phyloP scores from a whole-genome alignment of 179 eudicot species.

The Beta lomatogona region DNA sequence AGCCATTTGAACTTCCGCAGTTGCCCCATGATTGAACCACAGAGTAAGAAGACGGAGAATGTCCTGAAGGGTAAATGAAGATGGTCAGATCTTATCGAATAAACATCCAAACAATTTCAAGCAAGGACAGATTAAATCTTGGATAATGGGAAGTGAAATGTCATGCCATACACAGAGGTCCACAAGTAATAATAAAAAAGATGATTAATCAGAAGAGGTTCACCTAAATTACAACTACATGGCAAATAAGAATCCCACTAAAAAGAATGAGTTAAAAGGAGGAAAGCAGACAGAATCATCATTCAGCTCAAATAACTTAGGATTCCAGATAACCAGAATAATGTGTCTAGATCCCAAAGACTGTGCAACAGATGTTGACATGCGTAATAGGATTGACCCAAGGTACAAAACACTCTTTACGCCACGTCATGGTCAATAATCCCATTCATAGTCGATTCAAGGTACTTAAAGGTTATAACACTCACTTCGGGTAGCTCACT shows the following conservation, averaged over 20 bases:
- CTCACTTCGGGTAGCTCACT: no score
- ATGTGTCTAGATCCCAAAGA: not conserved
- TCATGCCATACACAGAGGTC: not conserved
- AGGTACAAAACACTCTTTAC: no score
- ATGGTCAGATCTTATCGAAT: not conserved
- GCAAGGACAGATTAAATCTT: slow-evolving; percentile 1
- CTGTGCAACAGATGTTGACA: not conserved
- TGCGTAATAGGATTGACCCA: not conserved
- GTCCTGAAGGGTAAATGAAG: slow-evolving; percentile 52
- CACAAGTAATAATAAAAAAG: not conserved
- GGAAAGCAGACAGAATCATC: not conserved
- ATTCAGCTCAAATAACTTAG: not conserved
- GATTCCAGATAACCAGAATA: not conserved
- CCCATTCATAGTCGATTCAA: no score
- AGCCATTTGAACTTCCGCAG: slow-evolving; percentile 87
- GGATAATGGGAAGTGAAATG: not conserved
- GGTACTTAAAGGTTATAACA: no score
- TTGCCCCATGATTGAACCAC: slow-evolving; percentile 98
- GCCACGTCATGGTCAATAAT: no score
- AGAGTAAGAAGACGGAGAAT: slow-evolving; percentile 95
- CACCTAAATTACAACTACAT: not conserved
- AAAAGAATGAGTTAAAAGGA: not conserved
- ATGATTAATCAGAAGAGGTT: not conserved
- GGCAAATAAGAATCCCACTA: not conserved
- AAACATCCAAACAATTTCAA: not conserved